phyloP scores from a whole-genome alignment of 345 rosid genomes.

The Ricinus communis region DNA sequence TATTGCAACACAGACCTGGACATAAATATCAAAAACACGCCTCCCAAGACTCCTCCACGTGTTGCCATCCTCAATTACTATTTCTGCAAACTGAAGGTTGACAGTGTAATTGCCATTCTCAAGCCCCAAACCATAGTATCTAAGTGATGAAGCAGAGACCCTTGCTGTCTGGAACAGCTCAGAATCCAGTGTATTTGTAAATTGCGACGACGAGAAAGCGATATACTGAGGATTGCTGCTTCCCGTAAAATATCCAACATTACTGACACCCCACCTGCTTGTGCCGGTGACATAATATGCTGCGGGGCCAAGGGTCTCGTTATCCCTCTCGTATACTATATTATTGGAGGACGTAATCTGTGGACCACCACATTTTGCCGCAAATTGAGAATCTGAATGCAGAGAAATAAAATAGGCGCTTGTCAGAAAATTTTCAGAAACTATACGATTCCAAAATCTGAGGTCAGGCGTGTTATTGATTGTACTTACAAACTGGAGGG shows the following conservation, averaged over 20 bases:
- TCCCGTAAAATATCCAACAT: slow-evolving; percentile 40
- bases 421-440: background rate
- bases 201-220: slow-evolving; percentile 28
- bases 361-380: slow-evolving; percentile 70
- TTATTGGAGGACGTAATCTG: slow-evolving; percentile 35
- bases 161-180: slow-evolving; percentile 58
- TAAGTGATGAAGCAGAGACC: slow-evolving; percentile 64
- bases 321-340: slow-evolving; percentile 47
- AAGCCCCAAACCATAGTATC: slow-evolving; percentile 81
- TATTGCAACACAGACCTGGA: slow-evolving; percentile 37
- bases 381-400: slow-evolving; percentile 53
- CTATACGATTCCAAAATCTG: background rate
- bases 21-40: slow-evolving; percentile 52
- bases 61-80: slow-evolving; percentile 16
- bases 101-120: slow-evolving; percentile 75
- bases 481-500: slow-evolving; percentile 55
- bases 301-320: slow-evolving; percentile 55
- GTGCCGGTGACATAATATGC: slow-evolving; percentile 44
- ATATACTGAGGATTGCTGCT: slow-evolving; percentile 32
- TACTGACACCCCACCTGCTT: slow-evolving; percentile 50
- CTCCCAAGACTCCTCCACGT: slow-evolving; percentile 48
- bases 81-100: slow-evolving; percentile 50
- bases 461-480: background rate
- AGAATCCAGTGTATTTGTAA: slow-evolving; percentile 36
- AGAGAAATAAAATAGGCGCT: background rate